Base-by-base conservation (phyloP, 768 basidiomycete genomes). In the Clitopilus hobsonii region DNA sequence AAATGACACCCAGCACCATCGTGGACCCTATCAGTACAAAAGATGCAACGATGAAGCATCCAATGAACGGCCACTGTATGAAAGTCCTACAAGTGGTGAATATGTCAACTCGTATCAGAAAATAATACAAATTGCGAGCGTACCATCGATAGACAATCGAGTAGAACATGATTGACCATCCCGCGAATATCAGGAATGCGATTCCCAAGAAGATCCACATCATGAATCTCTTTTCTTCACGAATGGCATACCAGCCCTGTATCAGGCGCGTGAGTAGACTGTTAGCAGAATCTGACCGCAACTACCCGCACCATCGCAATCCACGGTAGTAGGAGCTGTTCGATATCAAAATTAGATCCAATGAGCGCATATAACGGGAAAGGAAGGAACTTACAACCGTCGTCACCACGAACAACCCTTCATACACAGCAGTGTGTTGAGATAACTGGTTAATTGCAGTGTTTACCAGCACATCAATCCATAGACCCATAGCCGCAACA, bases 171-270 rank as follows among this genome's bases (percentile, higher is more conserved):
- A 74, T 50, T 3, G 69, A 63, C 76, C 76, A 77, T 1, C 66
- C 68, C 0, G 61, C 36, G 25, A 71, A 62, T 54, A 81, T 70
- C 36, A 70, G 48, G 50, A 77, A 64, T 1, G 67, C 71, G 28
- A 79, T 65, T 26, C 59, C 64, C 23, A 83, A 64, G 71, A 83
- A 84, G 4, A 64, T 54, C 23, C 66, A 50, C 68, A 81, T 79
- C 48, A 74, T 45, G 13, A 52, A 49, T 55, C 69, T 77, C 60
- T 65, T 66, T 63, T 86, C 83, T 1, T 66, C 67, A 8, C 74
- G 74, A 20, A 84, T 77, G 11, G 79, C 71, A 56, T 73, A 78
- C 79, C 79, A 83, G 18, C 83, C 83, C 82, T 82, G 51, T 29
- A 27, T 50, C 24, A 45, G 18, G 22, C 22, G 48, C n/a, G n/a